phyloP scores from a whole-genome alignment of 495 filamentous ascomycete species.

The Pyrenopolyporus hunteri region DNA sequence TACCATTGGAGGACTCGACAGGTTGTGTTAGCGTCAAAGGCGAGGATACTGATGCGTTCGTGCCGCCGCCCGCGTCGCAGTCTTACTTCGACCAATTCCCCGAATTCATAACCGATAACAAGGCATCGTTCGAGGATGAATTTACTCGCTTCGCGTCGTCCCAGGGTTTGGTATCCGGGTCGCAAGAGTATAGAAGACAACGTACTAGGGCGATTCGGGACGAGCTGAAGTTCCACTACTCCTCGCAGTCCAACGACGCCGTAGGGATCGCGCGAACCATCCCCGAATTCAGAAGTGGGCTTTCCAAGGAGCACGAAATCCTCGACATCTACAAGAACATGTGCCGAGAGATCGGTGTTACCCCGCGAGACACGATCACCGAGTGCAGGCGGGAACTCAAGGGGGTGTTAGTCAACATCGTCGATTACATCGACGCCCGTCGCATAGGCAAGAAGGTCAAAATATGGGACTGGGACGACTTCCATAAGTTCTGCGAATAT shows the following conservation, averaged over 20 bases:
- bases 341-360: slow-evolving; percentile 37
- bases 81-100: slow-evolving; percentile 45
- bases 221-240: slow-evolving; percentile 44
- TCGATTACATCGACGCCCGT: slow-evolving; percentile 58
- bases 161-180: slow-evolving; percentile 42
- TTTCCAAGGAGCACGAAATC: slow-evolving; percentile 6
- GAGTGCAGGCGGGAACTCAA: slow-evolving; percentile 44
- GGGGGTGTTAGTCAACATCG: slow-evolving; percentile 55
- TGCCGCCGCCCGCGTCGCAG: slow-evolving; percentile 37
- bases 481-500: slow-evolving; percentile 47
- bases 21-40: not conserved
- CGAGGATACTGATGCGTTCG: slow-evolving; percentile 17
- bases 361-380: slow-evolving; percentile 14
- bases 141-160: slow-evolving; percentile 47
- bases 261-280: not conserved
- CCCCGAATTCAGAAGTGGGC: slow-evolving; percentile 13
- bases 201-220: slow-evolving; percentile 44
- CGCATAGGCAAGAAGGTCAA: slow-evolving; percentile 36
- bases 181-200: slow-evolving; percentile 39
- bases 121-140: slow-evolving; percentile 44
- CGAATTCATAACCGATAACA: slow-evolving; percentile 41
- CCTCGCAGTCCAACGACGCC: slow-evolving; percentile 24
- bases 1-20: not conserved
- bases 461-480: slow-evolving; percentile 40
- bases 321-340: slow-evolving; percentile 42